Evolutionary conservation across 202 grass and related monocot genomes (phyloP), one percentile per base, ranked within the genome.

Genomic region (Hordeum pubiflorum): DNA sequence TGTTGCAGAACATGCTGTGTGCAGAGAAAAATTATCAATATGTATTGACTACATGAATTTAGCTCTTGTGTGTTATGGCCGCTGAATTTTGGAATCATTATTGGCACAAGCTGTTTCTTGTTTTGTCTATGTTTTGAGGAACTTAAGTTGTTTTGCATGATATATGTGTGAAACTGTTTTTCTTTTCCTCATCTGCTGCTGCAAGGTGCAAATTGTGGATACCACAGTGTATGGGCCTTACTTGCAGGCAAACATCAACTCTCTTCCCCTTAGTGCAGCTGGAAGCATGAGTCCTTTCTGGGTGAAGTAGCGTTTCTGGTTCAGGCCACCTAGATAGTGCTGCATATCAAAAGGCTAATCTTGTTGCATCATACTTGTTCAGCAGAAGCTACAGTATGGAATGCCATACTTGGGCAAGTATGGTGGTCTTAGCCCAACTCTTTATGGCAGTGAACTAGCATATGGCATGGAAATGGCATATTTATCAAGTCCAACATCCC

Each of bases 371-470:
- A 5, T 79, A 74, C 64, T 91, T 41, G 80, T 90, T 34, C 96
- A 98, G 78, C 92, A 93, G 50, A 95, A 98, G 78, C 84, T 93
- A 73, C 86, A 91, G 41, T 92, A 88, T 46, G 81, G 83, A 3
- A 87, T 91, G 64, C 81, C 85, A 65, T 92, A 86, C 77, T 36
- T 86, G 9, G 84, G 74, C 29, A 97, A 97, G 81, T 92, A 85
- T 82, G 63, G 78, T 87, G 83, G 84, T 81, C 82, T 81, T 78
- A 91, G 84, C 85, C 78, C 84, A 23, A 87, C 74, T 81, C 76
- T 91, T 17, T 91, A 88, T 93, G 87, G 87, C 34, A 85, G 32
- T 31, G 90, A 83, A 70, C 76, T 81, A 84, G 65, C 85, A 81
- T 89, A 82, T 88, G 86, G 89, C 62, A 83, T 92, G 72, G 92